Evolutionary conservation across 495 filamentous ascomycete genomes (phyloP).

Genomic region (Cenococcum geophilum): DNA sequence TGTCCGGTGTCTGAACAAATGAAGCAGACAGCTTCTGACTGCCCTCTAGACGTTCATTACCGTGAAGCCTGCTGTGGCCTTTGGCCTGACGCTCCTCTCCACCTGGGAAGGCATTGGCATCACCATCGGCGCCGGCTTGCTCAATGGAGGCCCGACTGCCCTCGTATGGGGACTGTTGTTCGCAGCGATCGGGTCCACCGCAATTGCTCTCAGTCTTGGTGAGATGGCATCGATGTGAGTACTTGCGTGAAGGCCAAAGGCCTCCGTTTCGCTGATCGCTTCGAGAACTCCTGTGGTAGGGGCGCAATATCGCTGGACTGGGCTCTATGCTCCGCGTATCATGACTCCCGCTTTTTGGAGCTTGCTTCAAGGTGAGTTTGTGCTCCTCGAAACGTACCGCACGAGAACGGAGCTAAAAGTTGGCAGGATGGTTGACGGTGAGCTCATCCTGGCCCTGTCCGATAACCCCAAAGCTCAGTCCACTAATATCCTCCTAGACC

Average conservation of each 20-base stretch:
- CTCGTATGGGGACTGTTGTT: slow-evolving; percentile 37
- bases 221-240: slow-evolving; percentile 40
- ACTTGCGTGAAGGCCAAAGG: too few species aligned
- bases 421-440: slow-evolving; percentile 22
- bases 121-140: slow-evolving; percentile 25
- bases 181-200: slow-evolving; percentile 28
- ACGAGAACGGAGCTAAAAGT: background rate
- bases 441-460: too few species aligned
- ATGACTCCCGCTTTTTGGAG: slow-evolving; percentile 38
- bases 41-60: slow-evolving; percentile 31
- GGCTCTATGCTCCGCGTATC: slow-evolving; percentile 38
- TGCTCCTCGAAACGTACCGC: too few species aligned
- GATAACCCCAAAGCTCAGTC: too few species aligned
- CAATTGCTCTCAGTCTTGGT: slow-evolving; percentile 32
- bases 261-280: background rate
- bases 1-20: too few species aligned
- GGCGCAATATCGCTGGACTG: slow-evolving; percentile 29
- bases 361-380: slow-evolving; percentile 23
- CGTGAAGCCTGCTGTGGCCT: slow-evolving; percentile 24
- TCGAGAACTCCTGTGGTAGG: slow-evolving; percentile 25
- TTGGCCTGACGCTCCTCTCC: slow-evolving; percentile 27
- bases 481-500: too few species aligned
- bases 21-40: too few species aligned
- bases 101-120: slow-evolving; percentile 35
- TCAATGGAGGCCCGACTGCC: slow-evolving; percentile 37